These are phyloP conservation scores for Mollisiaceae sp. DNA, from an alignment of 2,329 filamentous ascomycete genomes.

Conservation along the genomic window DNA sequence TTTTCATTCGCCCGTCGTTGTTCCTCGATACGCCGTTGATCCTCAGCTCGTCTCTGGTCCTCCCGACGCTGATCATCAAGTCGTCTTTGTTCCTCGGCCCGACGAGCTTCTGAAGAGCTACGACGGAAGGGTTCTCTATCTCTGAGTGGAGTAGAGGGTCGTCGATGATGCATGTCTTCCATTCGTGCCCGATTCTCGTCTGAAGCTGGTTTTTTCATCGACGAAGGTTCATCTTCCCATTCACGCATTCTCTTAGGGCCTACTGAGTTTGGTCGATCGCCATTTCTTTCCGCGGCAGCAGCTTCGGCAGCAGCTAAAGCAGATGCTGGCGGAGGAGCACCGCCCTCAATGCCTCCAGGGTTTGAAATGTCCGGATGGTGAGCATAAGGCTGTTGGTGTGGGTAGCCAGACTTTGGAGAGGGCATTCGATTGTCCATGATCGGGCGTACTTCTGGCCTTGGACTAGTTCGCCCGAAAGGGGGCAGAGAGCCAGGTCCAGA, in stretches of 20 bases:
- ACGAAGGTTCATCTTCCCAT: conserved; percentile 78
- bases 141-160: conserved; percentile 70
- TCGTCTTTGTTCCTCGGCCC: conserved; percentile 67
- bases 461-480: conserved; percentile 77
- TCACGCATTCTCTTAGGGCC: conserved; percentile 85
- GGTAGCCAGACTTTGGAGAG: conserved; percentile 89
- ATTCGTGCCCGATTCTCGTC: conserved; percentile 87
- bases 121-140: conserved; percentile 73
- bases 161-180: conserved; percentile 81
- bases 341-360: conserved; percentile 53
- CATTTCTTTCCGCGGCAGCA: conserved; percentile 64
- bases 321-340: conserved; percentile 69
- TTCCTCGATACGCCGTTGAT: conserved; percentile 61
- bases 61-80: conserved; percentile 62
- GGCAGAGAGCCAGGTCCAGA: conserved; percentile 54
- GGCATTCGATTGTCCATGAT: conserved; percentile 83
- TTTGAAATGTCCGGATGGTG: conserved; percentile 67
- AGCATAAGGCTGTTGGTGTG: conserved; percentile 79
- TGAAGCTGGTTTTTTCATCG: conserved; percentile 83
- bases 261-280: conserved; percentile 79
- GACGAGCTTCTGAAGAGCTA: conserved; percentile 74
- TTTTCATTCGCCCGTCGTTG: conserved; percentile 75
- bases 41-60: conserved; percentile 51
- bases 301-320: conserved; percentile 72
- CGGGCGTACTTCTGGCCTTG: conserved; percentile 81